phyloP scores from a whole-genome alignment of 2,329 filamentous ascomycete species.

The Penicillium sp. region DNA sequence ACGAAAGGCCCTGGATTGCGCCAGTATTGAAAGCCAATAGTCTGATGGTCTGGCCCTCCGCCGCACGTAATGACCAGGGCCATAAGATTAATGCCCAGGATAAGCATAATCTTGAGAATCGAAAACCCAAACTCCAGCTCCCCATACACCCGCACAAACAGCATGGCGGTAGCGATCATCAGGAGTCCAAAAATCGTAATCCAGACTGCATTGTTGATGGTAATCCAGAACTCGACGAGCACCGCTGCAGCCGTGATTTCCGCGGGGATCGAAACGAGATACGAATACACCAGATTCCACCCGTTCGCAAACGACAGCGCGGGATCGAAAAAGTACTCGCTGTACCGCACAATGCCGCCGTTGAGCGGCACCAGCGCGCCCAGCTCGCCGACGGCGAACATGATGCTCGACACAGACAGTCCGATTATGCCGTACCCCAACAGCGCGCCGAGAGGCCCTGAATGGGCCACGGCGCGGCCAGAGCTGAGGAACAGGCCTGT shows the following conservation, averaged over 20 bases:
- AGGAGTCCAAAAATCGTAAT: constrained; percentile 58
- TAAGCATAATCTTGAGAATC: constrained; percentile 48
- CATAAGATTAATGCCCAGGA: constrained; percentile 50
- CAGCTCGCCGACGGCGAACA: constrained; percentile 21
- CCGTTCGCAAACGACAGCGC: constrained; percentile 33
- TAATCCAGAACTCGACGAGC: constrained; percentile 36
- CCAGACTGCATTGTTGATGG: constrained; percentile 47
- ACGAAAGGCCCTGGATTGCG: constrained; percentile 47
- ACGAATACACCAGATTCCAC: constrained; percentile 37
- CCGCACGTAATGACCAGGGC: constrained; percentile 53
- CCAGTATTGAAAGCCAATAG: constrained; percentile 53
- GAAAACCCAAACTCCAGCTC: constrained; percentile 55
- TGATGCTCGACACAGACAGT: too few species aligned
- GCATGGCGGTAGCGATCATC: constrained; percentile 48
- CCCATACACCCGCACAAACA: constrained; percentile 50
- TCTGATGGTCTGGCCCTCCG: constrained; percentile 45
- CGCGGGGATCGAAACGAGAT: constrained; percentile 31
- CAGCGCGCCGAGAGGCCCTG: too few species aligned
- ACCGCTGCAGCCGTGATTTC: constrained; percentile 32
- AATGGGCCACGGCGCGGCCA: too few species aligned
- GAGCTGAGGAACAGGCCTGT: too few species aligned
- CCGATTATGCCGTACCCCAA: too few species aligned
- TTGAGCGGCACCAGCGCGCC: constrained; percentile 34
- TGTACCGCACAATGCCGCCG: constrained; percentile 36
- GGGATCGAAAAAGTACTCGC: constrained; percentile 35